These are phyloP conservation scores for Curvularia lunata DNA, from an alignment of 2,329 filamentous ascomycete genomes.

Conservation along the genomic window DNA sequence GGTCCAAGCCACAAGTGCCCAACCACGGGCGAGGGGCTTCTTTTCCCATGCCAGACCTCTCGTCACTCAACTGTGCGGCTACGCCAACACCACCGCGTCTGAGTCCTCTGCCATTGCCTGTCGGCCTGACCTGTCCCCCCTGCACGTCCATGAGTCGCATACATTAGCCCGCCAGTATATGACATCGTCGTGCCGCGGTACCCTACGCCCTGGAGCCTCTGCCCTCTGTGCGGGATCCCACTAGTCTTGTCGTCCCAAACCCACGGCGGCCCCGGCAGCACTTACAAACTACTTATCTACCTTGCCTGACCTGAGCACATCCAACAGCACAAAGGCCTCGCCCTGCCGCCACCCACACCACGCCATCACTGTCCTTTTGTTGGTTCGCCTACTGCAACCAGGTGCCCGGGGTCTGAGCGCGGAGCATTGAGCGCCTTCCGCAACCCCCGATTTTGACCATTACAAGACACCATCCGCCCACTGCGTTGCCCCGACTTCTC, in stretches of 20 bases:
- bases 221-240: constrained; percentile 6
- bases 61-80: neutral
- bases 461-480: constrained; percentile 21
- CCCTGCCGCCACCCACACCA: neutral
- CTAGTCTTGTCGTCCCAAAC: constrained; percentile 3
- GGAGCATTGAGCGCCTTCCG: constrained; percentile 21
- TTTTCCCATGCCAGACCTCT: constrained; percentile 5
- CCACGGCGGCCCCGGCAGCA: neutral
- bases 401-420: constrained; percentile 23
- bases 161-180: constrained; percentile 17
- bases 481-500: constrained; percentile 15
- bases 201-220: constrained; percentile 12
- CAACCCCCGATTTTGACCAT: constrained; percentile 18
- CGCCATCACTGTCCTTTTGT: neutral
- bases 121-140: constrained; percentile 19
- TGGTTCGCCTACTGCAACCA: constrained; percentile 9
- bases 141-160: constrained; percentile 29
- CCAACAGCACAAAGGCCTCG: constrained; percentile 2
- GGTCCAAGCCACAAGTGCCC: constrained; percentile 27
- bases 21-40: constrained; percentile 4
- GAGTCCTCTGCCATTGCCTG: neutral
- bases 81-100: constrained; percentile 7
- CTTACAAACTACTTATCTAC: neutral
- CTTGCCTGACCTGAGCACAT: no score
- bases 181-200: constrained; percentile 21